phyloP scores from a whole-genome alignment of 1,139 yeast species.

The Scheffersomyces lignicola region DNA sequence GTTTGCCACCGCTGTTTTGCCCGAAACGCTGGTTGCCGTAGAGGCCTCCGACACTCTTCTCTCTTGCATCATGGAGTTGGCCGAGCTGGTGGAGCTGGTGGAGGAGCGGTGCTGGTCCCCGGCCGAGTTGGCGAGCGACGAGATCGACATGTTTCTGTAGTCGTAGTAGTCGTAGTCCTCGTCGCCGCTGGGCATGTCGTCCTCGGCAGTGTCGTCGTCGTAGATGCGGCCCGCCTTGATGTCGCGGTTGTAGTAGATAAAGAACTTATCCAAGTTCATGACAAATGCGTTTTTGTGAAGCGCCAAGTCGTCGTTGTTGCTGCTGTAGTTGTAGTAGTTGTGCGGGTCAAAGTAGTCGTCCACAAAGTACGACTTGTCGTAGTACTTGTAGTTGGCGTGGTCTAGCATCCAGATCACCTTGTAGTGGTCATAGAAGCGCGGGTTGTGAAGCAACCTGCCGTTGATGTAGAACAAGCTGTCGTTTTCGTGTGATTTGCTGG shows the following conservation, averaged over 20 bases:
- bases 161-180: not conserved
- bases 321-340: not conserved
- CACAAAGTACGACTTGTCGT: slow-evolving; percentile 16
- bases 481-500: not conserved
- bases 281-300: slow-evolving; percentile 12
- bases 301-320: slow-evolving; percentile 1
- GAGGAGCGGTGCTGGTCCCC: not conserved
- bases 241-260: slow-evolving; percentile 11
- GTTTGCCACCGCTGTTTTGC: too few relatives aligned
- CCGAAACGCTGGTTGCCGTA: not conserved
- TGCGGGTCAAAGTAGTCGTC: slow-evolving; percentile 9
- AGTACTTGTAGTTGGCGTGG: slow-evolving; percentile 11
- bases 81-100: not conserved
- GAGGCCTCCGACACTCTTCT: slow-evolving; percentile 2
- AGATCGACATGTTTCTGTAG: too few relatives aligned
- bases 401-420: slow-evolving; percentile 15
- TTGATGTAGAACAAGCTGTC: not conserved
- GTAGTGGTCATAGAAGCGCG: slow-evolving; percentile 12
- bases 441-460: slow-evolving; percentile 6
- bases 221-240: slow-evolving; percentile 8
- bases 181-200: slow-evolving; percentile 4
- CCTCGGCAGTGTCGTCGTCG: slow-evolving; percentile 11
- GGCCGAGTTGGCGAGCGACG: not conserved
- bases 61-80: not conserved
- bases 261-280: slow-evolving; percentile 11